Percentiles rank a stretch among this genome's conserved stretches.
Evolutionary conservation across 1,284 basidiomycete genomes (phyloP).

Genomic region (Microbotryum saponariae): DNA sequence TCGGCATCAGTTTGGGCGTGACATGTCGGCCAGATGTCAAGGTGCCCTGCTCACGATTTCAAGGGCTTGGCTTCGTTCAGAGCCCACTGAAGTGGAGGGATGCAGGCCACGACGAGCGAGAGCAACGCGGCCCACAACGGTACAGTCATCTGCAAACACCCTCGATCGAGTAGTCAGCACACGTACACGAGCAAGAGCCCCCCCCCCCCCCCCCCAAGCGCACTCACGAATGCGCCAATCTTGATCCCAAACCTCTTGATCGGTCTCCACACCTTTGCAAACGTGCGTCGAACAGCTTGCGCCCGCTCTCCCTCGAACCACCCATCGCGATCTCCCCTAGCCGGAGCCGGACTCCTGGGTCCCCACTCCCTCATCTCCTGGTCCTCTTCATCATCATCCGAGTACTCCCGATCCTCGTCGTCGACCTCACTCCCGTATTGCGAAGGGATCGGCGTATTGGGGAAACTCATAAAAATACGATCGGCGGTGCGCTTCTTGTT

Average conservation of each 20-base stretch:
- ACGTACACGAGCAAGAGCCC: neutral
- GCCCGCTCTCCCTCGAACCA: conserved; percentile 3
- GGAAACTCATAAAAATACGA: conserved; percentile 32
- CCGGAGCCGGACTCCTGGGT: conserved; percentile 21
- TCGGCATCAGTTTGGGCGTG: too few species aligned
- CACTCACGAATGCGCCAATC: conserved; percentile 35
- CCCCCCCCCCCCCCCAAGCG: conserved; percentile 15
- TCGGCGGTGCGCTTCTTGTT: conserved; percentile 9
- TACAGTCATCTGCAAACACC: conserved; percentile 38
- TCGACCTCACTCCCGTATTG: conserved; percentile 34
- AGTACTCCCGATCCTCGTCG: conserved; percentile 14
- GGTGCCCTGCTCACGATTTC: conserved; percentile 33
- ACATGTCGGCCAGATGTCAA: too few species aligned
- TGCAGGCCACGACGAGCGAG: conserved; percentile 43
- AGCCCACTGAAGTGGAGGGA: conserved; percentile 41
- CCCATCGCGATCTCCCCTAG: neutral
- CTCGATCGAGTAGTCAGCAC: conserved; percentile 13
- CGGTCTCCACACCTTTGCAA: conserved; percentile 22
- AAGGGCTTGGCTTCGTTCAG: conserved; percentile 41
- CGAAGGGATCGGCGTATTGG: conserved; percentile 31
- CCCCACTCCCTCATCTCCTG: conserved; percentile 30
- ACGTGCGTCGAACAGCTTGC: neutral
- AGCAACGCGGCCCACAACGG: conserved; percentile 43
- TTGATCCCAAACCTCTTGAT: conserved; percentile 14
- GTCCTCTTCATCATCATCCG: conserved; percentile 24